Conservation (phyloP, 2,329 filamentous ascomycete species). For the Zasmidium angulare region DNA sequence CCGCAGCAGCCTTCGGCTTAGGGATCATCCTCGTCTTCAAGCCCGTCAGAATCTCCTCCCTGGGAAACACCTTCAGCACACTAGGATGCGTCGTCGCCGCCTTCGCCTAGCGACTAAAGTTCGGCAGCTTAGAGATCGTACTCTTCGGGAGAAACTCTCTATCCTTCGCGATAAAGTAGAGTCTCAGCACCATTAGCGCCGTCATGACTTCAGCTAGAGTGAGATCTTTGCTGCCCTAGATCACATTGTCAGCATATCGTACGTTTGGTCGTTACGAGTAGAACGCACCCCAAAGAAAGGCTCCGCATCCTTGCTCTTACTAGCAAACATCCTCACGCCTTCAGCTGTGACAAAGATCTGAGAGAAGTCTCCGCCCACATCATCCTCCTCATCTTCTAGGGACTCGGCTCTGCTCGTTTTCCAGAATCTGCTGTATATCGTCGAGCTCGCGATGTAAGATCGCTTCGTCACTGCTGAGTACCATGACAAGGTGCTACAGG, state of each 20-base stretch:
- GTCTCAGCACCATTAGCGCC: conserved; percentile 66
- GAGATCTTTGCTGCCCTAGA: conserved; percentile 44
- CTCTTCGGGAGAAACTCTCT: conserved; percentile 54
- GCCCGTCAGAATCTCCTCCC: conserved; percentile 45
- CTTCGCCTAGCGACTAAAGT: conserved; percentile 33
- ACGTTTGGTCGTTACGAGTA: too few species aligned
- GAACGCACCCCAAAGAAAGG: conserved; percentile 45
- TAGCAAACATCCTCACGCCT: conserved; percentile 75
- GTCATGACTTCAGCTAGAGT: conserved; percentile 73
- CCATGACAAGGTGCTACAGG: too few species aligned
- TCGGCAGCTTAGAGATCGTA: conserved; percentile 58
- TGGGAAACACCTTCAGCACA: conserved; percentile 64
- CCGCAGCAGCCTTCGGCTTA: conserved; percentile 27
- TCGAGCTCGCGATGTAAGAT: too few species aligned
- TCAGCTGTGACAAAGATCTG: too few species aligned
- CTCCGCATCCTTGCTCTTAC: conserved; percentile 38
- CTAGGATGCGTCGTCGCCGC: conserved; percentile 49
- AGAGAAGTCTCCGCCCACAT: too few species aligned
- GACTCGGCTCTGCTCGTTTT: too few species aligned
- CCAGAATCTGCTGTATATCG: too few species aligned
- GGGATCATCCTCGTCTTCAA: conserved; percentile 48
- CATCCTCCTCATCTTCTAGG: too few species aligned
- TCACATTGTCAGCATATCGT: too few species aligned
- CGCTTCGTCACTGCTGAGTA: too few species aligned
- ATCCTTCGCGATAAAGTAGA: conserved; percentile 56